Percentiles rank a stretch among this genome's conserved stretches.
Evolutionary conservation across 495 filamentous ascomycete genomes (phyloP).

Genomic region (Aspergillus steynii): DNA sequence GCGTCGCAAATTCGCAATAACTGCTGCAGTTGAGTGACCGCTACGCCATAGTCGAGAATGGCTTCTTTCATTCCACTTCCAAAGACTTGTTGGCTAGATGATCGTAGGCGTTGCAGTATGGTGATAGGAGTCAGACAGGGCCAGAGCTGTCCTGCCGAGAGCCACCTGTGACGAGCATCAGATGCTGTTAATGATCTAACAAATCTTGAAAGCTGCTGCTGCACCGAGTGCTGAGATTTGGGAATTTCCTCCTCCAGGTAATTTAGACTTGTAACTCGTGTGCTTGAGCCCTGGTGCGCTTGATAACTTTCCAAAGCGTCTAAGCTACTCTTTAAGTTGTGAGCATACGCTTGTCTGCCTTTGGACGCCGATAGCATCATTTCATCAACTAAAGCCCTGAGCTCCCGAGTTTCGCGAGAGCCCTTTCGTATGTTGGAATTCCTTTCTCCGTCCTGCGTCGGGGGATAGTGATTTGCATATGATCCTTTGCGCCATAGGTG

Average conservation of each 20-base stretch:
- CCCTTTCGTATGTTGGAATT: not conserved
- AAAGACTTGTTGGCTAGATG: not conserved
- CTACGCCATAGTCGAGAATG: constrained; percentile 30
- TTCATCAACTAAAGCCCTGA: not conserved
- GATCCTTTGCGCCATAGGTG: not conserved
- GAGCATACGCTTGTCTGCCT: not conserved
- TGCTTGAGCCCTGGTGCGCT: not conserved
- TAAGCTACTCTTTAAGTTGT: not conserved
- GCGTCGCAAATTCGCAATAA: constrained; percentile 43
- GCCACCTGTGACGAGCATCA: not conserved
- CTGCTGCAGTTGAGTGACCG: constrained; percentile 38
- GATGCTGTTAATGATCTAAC: not conserved
- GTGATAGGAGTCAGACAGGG: not conserved
- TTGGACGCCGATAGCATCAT: not conserved
- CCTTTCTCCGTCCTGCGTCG: not conserved
- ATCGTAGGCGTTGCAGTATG: not conserved
- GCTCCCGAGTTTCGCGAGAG: not conserved
- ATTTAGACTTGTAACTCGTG: not conserved
- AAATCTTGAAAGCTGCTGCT: not conserved
- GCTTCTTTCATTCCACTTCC: constrained; percentile 5
- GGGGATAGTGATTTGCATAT: not conserved
- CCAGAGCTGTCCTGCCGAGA: not conserved
- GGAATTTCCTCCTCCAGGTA: not conserved
- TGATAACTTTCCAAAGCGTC: not conserved
- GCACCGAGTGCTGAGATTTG: not conserved